Percentiles rank a stretch among this genome's conserved stretches.
Conservation (phyloP, 306 rosid genomes). For the Delonix regia region DNA sequence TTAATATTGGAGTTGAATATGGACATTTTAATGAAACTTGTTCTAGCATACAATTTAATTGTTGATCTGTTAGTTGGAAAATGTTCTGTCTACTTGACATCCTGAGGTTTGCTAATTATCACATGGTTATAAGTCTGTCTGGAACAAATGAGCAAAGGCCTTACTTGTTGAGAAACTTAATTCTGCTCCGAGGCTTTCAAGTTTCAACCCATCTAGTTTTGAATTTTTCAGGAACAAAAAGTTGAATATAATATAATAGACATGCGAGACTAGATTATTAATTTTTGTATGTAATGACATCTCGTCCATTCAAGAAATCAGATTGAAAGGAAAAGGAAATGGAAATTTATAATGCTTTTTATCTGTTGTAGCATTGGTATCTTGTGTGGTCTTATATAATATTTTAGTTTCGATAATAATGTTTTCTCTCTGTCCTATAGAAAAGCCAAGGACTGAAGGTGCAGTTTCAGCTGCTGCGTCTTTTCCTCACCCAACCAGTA, state of each 20-base stretch:
- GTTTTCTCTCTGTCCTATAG: slow-evolving; percentile 42
- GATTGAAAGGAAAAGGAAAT: slow-evolving; percentile 7
- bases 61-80: slow-evolving; percentile 27
- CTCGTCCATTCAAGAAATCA: background rate
- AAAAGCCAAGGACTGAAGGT: slow-evolving; percentile 61
- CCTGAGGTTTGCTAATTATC: slow-evolving; percentile 8
- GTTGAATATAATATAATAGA: slow-evolving; percentile 7
- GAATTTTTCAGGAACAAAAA: background rate
- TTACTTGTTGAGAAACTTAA: slow-evolving; percentile 23
- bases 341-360: slow-evolving; percentile 11
- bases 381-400: slow-evolving; percentile 4
- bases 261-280: slow-evolving; percentile 10
- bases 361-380: slow-evolving; percentile 4
- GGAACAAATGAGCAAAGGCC: background rate
- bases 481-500: slow-evolving; percentile 88
- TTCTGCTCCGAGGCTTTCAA: slow-evolving; percentile 15
- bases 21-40: slow-evolving; percentile 13
- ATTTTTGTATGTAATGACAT: slow-evolving; percentile 10
- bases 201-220: slow-evolving; percentile 16
- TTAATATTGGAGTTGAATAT: background rate
- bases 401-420: slow-evolving; percentile 13
- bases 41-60: background rate
- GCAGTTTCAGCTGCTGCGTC: slow-evolving; percentile 59
- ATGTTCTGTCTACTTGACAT: background rate
- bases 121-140: background rate